Evolutionary conservation across 257 asterid species (phyloP).

Genomic region (Primulina tabacum): DNA sequence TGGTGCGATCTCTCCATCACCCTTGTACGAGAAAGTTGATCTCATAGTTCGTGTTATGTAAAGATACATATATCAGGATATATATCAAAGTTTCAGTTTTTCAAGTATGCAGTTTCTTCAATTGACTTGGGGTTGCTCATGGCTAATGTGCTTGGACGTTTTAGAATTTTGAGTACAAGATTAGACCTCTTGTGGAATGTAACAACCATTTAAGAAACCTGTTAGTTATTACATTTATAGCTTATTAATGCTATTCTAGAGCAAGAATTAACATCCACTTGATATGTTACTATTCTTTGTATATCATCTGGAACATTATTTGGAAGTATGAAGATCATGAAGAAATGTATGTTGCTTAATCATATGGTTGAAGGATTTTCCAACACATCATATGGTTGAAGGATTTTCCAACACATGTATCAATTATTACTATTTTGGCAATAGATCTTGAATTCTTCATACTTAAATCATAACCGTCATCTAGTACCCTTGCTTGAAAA

Average conservation of each 20-base stretch:
- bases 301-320: background rate
- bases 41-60: background rate
- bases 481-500: slow-evolving; percentile 5
- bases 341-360: slow-evolving; percentile 11
- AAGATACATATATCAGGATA: background rate
- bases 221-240: background rate
- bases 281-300: background rate
- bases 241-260: slow-evolving; percentile 1
- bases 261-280: slow-evolving; percentile 3
- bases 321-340: background rate
- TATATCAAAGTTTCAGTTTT: background rate
- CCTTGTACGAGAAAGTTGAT: background rate
- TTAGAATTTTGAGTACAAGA: background rate
- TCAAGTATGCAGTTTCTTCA: background rate
- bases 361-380: background rate
- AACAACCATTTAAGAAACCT: background rate
- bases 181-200: background rate
- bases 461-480: background rate
- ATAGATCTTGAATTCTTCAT: background rate
- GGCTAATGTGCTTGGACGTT: background rate
- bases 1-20: background rate
- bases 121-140: background rate
- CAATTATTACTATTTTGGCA: background rate
- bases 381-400: background rate
- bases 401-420: background rate